Evolutionary conservation across 176 grass and related monocot species (phyloP).

Genomic region (Hyparrhenia diplandra): DNA sequence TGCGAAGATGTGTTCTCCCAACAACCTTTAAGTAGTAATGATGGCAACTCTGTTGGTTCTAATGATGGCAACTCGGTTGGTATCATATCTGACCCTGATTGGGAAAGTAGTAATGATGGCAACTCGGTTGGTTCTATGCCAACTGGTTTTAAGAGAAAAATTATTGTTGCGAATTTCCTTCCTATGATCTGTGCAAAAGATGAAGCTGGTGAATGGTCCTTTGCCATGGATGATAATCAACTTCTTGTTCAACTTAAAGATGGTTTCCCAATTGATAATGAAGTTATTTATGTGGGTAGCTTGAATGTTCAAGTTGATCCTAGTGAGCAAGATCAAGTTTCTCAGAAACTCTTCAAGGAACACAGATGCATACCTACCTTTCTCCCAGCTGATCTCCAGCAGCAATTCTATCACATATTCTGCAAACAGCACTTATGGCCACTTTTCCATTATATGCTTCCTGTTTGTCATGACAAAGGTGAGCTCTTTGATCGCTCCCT

Average conservation of each 20-base stretch:
- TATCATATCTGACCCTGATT: too few relatives aligned
- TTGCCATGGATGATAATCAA: conserved; percentile 64
- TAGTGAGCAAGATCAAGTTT: conserved; percentile 62
- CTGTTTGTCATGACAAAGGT: conserved; percentile 70
- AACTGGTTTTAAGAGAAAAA: conserved; percentile 39
- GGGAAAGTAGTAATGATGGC: too few relatives aligned
- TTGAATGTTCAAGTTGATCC: conserved; percentile 69
- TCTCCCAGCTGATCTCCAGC: conserved; percentile 51
- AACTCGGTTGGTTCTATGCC: conserved; percentile 24
- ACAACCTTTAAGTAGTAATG: conserved; percentile 42
- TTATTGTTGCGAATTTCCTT: conserved; percentile 82
- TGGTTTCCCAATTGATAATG: conserved; percentile 48
- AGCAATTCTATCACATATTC: conserved; percentile 71
- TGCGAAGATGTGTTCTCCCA: conserved; percentile 36
- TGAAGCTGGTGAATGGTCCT: conserved; percentile 57
- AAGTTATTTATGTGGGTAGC: conserved; percentile 68
- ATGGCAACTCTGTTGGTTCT: too few relatives aligned
- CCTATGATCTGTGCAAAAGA: conserved; percentile 57
- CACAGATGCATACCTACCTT: conserved; percentile 74
- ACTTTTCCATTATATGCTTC: conserved; percentile 92
- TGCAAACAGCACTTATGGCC: conserved; percentile 86
- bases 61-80: too few relatives aligned
- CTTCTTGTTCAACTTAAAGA: conserved; percentile 78
- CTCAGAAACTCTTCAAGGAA: conserved; percentile 65
- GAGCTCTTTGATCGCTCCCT: conserved; percentile 66